Conservation (phyloP, 1,139 yeast species). For the Pichia kudriavzevii region DNA sequence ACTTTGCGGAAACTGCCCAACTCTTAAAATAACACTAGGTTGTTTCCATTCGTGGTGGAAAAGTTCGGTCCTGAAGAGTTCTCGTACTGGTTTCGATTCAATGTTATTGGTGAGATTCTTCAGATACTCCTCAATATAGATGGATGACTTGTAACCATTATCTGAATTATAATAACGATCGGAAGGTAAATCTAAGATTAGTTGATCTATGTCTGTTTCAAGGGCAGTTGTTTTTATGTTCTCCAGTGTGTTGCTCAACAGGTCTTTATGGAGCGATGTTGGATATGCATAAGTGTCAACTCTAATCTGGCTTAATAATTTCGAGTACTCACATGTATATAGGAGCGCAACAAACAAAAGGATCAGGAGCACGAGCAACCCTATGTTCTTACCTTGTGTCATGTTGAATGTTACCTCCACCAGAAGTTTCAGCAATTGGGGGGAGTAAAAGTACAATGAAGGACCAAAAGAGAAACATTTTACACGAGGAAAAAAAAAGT, state of each 20-base stretch:
- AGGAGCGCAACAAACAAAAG: slow-evolving; percentile 2
- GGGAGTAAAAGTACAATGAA: too few species aligned
- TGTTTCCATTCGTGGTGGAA: slow-evolving; percentile 53
- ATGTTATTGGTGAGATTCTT: slow-evolving; percentile 28
- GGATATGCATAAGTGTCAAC: slow-evolving; percentile 18
- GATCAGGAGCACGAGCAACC: neutral
- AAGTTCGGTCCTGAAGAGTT: slow-evolving; percentile 10
- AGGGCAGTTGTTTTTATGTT: slow-evolving; percentile 4
- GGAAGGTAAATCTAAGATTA: slow-evolving; percentile 34
- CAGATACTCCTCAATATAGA: slow-evolving; percentile 57
- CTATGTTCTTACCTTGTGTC: neutral
- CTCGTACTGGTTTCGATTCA: slow-evolving; percentile 14
- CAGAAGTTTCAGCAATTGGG: too few species aligned
- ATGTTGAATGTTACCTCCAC: too few species aligned
- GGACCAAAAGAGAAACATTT: too few species aligned
- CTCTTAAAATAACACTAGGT: slow-evolving; percentile 45
- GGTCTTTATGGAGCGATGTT: slow-evolving; percentile 6
- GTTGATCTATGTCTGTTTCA: slow-evolving; percentile 5
- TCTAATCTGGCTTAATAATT: slow-evolving; percentile 9
- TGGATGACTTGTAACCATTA: slow-evolving; percentile 62
- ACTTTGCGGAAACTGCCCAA: slow-evolving; percentile 21
- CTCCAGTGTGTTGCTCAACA: slow-evolving; percentile 5
- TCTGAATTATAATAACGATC: slow-evolving; percentile 77
- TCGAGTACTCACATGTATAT: slow-evolving; percentile 10
- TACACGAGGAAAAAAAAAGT: too few species aligned